Base-by-base conservation (phyloP, 441 rosid species). In the Theobroma grandiflorum region DNA sequence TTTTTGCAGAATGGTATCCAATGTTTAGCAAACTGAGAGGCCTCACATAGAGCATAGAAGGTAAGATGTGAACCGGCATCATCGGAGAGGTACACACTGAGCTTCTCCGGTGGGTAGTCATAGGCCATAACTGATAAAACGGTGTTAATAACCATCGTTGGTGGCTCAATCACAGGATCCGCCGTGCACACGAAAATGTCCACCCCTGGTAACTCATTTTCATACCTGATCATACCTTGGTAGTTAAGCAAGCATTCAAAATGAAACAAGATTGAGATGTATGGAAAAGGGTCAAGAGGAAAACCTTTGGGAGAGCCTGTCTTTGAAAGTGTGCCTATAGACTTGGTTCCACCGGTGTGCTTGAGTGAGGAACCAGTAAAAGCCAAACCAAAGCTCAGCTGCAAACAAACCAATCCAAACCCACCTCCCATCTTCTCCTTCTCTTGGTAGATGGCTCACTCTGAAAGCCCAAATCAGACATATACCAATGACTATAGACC, bases 181-280 rank as follows among this genome's bases (percentile, higher is more conserved):
- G 94, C 96, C 7, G 97, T 95, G 92, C 96, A 91, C 11, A 94
- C 92, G n/a, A 91, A 95, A 0, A 94, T 73, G 76, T 96, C 98
- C 20, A 96, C 88, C n/a, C 79, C 77, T 0, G 95, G 96, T 1
- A 90, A 78, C 14, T 89, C 85, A 0, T 90, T 74, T 52, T 71
- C 85, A n/a, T 77, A 76, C 40, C 89, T 91, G 85, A 53, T 53
- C 6, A 72, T 6, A 26, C 15, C 15, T 50, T 14, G 62, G 31
- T 3, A n/a, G 7, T 3, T n/a, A 58, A 58, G 63, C 63, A 58
- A 22, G 35, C 12, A 31, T 58, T 57, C 45, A 42, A 42, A 8
- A 45, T 3, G 70, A 37, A 65, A 65, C 70, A 38, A 38, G 70
- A 65, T 42, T 12, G 37, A 66, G 18, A 66, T 15, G n/a, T n/a